Evolutionary conservation across 2,329 filamentous ascomycete genomes (phyloP).

Genomic region (Colletotrichum musicola): DNA sequence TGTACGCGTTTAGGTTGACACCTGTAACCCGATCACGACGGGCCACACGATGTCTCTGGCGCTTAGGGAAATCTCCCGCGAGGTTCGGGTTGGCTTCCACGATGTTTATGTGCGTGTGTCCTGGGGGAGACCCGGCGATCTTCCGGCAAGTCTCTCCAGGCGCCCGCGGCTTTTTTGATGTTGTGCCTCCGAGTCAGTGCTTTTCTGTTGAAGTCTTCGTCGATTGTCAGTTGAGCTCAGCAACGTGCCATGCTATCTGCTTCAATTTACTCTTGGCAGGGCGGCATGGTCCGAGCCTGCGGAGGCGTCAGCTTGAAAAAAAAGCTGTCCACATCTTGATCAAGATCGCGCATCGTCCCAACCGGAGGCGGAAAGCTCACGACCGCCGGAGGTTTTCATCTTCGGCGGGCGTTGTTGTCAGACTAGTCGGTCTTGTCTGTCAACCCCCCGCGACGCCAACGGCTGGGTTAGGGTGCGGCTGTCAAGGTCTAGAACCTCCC

Average conservation of each 20-base stretch:
- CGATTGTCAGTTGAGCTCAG: no score
- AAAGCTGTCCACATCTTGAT: background rate
- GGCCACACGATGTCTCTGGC: background rate
- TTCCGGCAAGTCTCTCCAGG: background rate
- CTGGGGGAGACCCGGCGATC: background rate
- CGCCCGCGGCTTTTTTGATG: no score
- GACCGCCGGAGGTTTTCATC: slow-evolving; percentile 5
- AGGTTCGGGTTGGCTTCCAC: background rate
- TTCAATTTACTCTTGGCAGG: no score
- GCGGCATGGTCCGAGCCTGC: no score
- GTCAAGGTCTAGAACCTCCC: background rate
- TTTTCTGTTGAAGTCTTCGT: no score
- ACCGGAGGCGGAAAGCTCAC: slow-evolving; percentile 19
- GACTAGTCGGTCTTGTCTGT: background rate
- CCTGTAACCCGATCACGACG: slow-evolving; percentile 35
- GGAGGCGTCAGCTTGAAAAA: background rate
- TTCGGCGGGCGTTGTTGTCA: background rate
- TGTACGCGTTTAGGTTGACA: slow-evolving; percentile 25
- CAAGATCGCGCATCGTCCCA: background rate
- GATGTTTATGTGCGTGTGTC: background rate
- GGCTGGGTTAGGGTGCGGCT: background rate
- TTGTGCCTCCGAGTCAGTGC: no score
- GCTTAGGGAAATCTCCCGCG: slow-evolving; percentile 3
- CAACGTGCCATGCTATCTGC: no score
- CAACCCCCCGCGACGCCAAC: slow-evolving; percentile 7